These are phyloP conservation scores for Solanum pimpinellifolium DNA, from an alignment of 257 asterid species.

Conservation along the genomic window DNA sequence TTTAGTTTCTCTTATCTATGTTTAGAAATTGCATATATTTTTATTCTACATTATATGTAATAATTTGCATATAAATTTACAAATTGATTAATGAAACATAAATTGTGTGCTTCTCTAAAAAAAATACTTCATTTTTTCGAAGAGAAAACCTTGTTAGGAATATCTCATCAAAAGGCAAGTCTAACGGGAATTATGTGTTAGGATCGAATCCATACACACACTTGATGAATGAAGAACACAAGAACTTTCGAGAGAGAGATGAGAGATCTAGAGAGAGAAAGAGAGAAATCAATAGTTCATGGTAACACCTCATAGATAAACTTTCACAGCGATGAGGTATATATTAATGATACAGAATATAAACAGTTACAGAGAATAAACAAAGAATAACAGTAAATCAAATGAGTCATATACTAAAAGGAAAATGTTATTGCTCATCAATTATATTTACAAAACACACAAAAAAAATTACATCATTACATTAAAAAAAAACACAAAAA, in stretches of 20 bases:
- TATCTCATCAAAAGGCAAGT: neutral
- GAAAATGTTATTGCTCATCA: neutral
- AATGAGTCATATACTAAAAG: neutral
- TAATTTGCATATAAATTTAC: neutral
- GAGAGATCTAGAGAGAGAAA: too few relatives aligned
- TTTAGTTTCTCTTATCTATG: neutral
- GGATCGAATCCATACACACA: too few relatives aligned
- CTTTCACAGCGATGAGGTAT: too few relatives aligned
- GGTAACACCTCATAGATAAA: too few relatives aligned
- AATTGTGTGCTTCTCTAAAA: rapidly evolving
- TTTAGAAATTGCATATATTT: neutral
- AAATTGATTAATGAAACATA: too few relatives aligned
- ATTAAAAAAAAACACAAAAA: neutral
- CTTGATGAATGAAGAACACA: too few relatives aligned
- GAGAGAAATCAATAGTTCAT: too few relatives aligned
- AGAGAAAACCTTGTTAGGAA: neutral
- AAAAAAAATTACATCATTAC: neutral
- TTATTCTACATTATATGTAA: neutral
- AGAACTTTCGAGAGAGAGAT: too few relatives aligned
- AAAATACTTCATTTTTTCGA: neutral
- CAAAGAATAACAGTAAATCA: neutral
- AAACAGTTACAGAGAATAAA: too few relatives aligned
- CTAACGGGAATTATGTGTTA: neutral
- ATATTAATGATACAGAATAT: too few relatives aligned
- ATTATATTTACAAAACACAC: neutral